phyloP scores from a whole-genome alignment of 345 rosid species.

The Camelina hispida region DNA sequence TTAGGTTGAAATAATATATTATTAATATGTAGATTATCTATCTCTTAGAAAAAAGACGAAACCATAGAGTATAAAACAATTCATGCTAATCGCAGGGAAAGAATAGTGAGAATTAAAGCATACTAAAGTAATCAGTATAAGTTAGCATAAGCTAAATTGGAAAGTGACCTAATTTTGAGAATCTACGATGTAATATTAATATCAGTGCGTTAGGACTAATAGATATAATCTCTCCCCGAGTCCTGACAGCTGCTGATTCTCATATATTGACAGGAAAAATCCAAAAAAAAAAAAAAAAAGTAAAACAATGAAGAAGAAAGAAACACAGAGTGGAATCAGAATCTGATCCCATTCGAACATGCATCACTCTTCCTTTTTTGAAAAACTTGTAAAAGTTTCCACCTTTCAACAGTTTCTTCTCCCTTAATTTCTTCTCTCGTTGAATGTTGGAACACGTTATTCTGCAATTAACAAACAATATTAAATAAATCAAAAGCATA shows the following conservation, averaged over 20 bases:
- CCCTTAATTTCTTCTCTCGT: slow-evolving; percentile 6
- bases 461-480: slow-evolving; percentile 4
- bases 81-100: slow-evolving; percentile 19
- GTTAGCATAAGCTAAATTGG: slow-evolving; percentile 30
- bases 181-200: slow-evolving; percentile 7
- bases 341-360: slow-evolving; percentile 35
- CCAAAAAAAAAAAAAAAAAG: neutral
- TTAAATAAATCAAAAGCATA: neutral
- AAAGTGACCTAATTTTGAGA: slow-evolving; percentile 36
- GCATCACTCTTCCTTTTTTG: slow-evolving; percentile 30
- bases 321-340: slow-evolving; percentile 38
- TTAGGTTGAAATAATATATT: too few relatives aligned
- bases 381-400: slow-evolving; percentile 39
- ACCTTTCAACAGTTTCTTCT: slow-evolving; percentile 28
- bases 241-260: slow-evolving; percentile 20
- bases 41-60: too few relatives aligned
- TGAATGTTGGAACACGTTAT: slow-evolving; percentile 40
- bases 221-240: neutral
- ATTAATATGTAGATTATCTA: too few relatives aligned
- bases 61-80: neutral
- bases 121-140: slow-evolving; percentile 3
- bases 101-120: slow-evolving; percentile 18
- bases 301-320: slow-evolving; percentile 24
- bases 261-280: neutral
- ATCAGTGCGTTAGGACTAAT: neutral